Base-by-base conservation (phyloP, 2,329 filamentous ascomycete species). In the Trichoderma guizhouense region DNA sequence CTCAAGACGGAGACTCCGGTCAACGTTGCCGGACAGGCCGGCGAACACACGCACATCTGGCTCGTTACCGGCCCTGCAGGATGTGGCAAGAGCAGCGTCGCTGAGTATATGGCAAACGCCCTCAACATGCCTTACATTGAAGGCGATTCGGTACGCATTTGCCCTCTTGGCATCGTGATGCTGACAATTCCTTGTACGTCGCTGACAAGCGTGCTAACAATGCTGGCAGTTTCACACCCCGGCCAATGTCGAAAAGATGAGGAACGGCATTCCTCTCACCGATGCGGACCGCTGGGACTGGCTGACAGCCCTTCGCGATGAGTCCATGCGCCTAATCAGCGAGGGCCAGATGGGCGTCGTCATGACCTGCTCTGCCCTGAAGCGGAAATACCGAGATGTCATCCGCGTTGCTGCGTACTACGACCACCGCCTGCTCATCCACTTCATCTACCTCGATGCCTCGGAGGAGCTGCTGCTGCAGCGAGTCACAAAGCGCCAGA, bases 221-320 rank as follows among this genome's bases (percentile, higher is more conserved):
- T 64, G 28, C n/a, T 24, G 61, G 36, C 76, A 92, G 90, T 97
- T 91, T 79, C 93, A 94, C 75, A 90, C 93, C 0, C 83, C 87
- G 36, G 86, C 92, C 78, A 98, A 95, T 83, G 91, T 95, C 76
- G 91, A 95, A 69, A 99, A 98, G 83, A 99, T 99, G 96, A 87
- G 88, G 78, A 87, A 87, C 76, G 93, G 93, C 76, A 91, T 90
- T 71, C 94, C 96, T 3, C 87, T 99, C 43, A 97, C 93, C 71
- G 96, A 99, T 79, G 91, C 91, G 72, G 96, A 99, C 83, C 92
- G 96, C 74, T 98, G 96, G 96, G 95, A 98, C 84, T 99, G 96
- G 96, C 90, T 99, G 74, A 93, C 92, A 61, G 86, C 86, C 14
- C 87, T 96, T 15, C 92, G 93, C 74, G 88, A 93, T 75, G 91